Evolutionary conservation across 2,329 filamentous ascomycete genomes (phyloP).

Genomic region (Cercospora nicotianae): DNA sequence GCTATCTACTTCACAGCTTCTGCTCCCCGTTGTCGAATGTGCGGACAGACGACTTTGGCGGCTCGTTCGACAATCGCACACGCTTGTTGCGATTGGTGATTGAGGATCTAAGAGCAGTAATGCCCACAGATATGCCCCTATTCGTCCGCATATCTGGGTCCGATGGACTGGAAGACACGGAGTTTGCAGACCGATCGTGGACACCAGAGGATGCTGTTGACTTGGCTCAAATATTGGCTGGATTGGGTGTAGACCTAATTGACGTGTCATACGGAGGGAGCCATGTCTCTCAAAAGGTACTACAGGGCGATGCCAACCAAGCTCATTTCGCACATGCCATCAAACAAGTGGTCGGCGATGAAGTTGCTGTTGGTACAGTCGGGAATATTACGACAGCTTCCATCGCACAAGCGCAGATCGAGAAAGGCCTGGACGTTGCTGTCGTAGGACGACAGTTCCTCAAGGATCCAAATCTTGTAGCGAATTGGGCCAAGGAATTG

Average conservation of each 20-base stretch:
- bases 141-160: background rate
- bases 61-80: background rate
- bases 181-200: background rate
- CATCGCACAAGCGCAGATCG: background rate
- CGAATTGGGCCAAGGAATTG: background rate
- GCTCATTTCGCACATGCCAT: background rate
- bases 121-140: background rate
- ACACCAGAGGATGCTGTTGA: background rate
- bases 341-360: background rate
- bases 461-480: background rate
- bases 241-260: background rate
- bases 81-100: background rate
- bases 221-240: background rate
- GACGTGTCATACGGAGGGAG: background rate
- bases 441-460: background rate
- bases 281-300: background rate
- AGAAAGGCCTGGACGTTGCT: background rate
- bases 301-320: background rate
- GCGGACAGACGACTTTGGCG: background rate
- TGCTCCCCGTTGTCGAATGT: background rate
- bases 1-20: background rate
- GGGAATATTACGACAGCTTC: background rate
- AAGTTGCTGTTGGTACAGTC: background rate
- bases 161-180: background rate
- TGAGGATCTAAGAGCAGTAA: background rate